These are phyloP conservation scores for Cichorium intybus DNA, from an alignment of 140 eudicot species.

Conservation along the genomic window DNA sequence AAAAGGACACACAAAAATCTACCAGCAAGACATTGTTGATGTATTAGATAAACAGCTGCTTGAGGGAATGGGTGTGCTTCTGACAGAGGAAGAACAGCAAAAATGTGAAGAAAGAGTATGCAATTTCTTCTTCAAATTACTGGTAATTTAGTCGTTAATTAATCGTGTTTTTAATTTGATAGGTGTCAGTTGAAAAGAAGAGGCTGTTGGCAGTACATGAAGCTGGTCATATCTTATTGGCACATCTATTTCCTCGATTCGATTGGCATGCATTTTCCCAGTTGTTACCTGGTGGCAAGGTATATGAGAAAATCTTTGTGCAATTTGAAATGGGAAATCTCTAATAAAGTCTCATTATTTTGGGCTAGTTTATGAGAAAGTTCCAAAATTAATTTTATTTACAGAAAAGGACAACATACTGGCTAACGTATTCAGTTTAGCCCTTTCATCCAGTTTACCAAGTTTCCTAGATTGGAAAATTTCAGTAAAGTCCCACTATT, in stretches of 20 bases:
- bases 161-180: slow-evolving; percentile 11
- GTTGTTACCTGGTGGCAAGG: slow-evolving; percentile 97
- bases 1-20: slow-evolving; percentile 79
- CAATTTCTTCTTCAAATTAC: slow-evolving; percentile 10
- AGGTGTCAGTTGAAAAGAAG: slow-evolving; percentile 83
- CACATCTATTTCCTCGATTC: slow-evolving; percentile 88
- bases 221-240: slow-evolving; percentile 92
- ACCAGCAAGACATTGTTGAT: slow-evolving; percentile 84
- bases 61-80: slow-evolving; percentile 96
- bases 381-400: too few species aligned
- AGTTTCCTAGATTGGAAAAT: too few species aligned
- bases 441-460: too few species aligned
- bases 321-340: too few species aligned
- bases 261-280: slow-evolving; percentile 99
- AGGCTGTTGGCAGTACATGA: slow-evolving; percentile 92
- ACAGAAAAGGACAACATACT: too few species aligned
- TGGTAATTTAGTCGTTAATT: slow-evolving; percentile 14
- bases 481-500: too few species aligned
- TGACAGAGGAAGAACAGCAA: slow-evolving; percentile 94
- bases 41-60: slow-evolving; percentile 92
- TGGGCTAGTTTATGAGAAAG: too few species aligned
- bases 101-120: slow-evolving; percentile 80
- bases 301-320: too few species aligned
- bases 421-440: too few species aligned
- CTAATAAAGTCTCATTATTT: too few species aligned